These are phyloP conservation scores for Acer negundo DNA, from an alignment of 345 rosid species.

Conservation along the genomic window DNA sequence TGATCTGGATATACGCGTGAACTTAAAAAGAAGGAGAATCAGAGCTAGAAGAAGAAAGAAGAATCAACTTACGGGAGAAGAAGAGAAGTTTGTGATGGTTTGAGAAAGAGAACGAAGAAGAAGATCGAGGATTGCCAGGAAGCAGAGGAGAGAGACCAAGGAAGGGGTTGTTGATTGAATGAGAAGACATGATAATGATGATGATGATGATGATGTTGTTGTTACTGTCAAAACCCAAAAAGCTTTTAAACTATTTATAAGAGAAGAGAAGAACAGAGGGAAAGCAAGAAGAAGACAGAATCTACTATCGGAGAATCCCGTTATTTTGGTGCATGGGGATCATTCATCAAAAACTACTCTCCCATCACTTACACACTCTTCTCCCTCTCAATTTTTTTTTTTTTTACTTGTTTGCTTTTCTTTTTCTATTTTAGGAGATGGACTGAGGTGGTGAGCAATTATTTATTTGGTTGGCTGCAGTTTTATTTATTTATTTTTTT, in stretches of 20 bases:
- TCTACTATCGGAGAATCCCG: slow-evolving; percentile 45
- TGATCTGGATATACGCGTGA: background rate
- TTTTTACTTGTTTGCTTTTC: too few relatives aligned
- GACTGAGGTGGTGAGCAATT: too few relatives aligned
- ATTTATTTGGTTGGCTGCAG: too few relatives aligned
- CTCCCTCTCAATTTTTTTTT: too few relatives aligned
- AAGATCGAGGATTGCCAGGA: background rate
- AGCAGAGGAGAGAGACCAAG: slow-evolving; percentile 2
- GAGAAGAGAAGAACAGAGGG: slow-evolving; percentile 1
- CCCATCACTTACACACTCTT: slow-evolving; percentile 27
- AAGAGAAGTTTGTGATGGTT: background rate
- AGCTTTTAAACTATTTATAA: slow-evolving; percentile 11
- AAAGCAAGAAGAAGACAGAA: slow-evolving; percentile 45
- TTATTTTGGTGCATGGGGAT: slow-evolving; percentile 39
- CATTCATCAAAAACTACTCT: slow-evolving; percentile 36
- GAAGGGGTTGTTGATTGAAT: slow-evolving; percentile 20
- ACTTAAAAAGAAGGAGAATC: background rate
- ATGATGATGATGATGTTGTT: slow-evolving; percentile 6
- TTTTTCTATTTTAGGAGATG: too few relatives aligned
- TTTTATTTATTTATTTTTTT: too few relatives aligned
- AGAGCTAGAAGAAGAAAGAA: background rate
- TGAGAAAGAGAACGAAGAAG: background rate
- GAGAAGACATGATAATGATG: slow-evolving; percentile 24
- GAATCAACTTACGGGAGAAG: slow-evolving; percentile 1
- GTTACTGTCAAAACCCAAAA: background rate